Evolutionary conservation across 2,329 filamentous ascomycete species (phyloP), one percentile per base, ranked within the genome.

Genomic region (Ceratocystis eucalypticola): DNA sequence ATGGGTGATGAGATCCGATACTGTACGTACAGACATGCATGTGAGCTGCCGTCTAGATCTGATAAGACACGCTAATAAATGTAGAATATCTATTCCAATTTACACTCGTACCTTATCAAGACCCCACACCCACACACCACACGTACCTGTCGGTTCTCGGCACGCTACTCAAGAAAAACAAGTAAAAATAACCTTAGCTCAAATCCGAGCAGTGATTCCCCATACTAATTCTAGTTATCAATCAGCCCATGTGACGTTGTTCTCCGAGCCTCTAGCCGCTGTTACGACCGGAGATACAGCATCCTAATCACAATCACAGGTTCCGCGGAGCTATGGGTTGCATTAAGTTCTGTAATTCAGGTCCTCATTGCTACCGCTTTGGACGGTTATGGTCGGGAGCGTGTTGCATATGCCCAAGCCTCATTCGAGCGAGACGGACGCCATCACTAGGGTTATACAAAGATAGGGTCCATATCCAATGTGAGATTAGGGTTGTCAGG

Each of bases 61-160:
- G 28, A 59, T 37, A 59, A 59, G 22, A 37, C 37, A 41, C 12
- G 37, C 37, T 41, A 41, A 12, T 15, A 41, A 41, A 41, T 41
- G 37, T 41, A 41, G 37, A 12, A 41, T 41, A 41, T 15, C 37
- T 15, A 15, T 41, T 41, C 3, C 12, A 41, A 41, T 41, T 41
- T 12, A 15, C 37, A 53, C 22, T 53, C n/a, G 10, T 25, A 8
- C 48, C n/a, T 53, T 25, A 53, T 10, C 48, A 37, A 59, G 25
- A 15, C 12, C 48, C 48, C 55, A 59, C 22, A 33, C 28, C 10
- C 53, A 28, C 6, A 57, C 28, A 30, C 53, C 53, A 30, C 55
- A 37, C 17, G 25, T n/a, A 59, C 28, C 55, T 30, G 55, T 59
- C 55, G 55, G 55, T 59, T 59, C 55, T 59, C 55, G 55, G 55